Conservation (phyloP, 2,329 filamentous ascomycete genomes). For the Byssothecium circinans region DNA sequence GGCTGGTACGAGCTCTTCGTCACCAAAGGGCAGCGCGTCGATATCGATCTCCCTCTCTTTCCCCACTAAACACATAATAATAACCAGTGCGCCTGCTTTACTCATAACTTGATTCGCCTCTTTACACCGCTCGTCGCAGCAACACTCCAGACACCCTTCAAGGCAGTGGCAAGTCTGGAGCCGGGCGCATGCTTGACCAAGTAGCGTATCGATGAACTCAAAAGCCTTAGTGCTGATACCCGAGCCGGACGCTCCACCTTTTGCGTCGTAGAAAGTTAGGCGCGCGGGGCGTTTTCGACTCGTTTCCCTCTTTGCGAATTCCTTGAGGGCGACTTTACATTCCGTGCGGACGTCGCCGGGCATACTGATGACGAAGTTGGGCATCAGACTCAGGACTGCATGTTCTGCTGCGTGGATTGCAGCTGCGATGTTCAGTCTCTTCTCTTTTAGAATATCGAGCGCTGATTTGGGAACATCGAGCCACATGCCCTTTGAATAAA, state of each 20-base stretch:
- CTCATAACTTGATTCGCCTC: conserved; percentile 91
- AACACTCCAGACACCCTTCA: conserved; percentile 86
- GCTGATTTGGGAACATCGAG: conserved; percentile 81
- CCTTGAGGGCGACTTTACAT: conserved; percentile 86
- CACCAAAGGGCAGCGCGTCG: conserved; percentile 82
- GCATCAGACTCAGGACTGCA: conserved; percentile 81
- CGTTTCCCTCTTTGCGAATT: conserved; percentile 73
- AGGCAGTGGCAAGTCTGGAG: conserved; percentile 76
- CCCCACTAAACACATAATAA: conserved; percentile 74
- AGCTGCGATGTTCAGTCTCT: conserved; percentile 77
- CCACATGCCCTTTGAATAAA: conserved; percentile 90
- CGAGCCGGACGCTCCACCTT: conserved; percentile 79
- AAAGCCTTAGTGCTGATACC: conserved; percentile 93
- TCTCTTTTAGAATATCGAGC: conserved; percentile 73
- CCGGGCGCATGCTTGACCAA: conserved; percentile 73
- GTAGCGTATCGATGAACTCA: conserved; percentile 80
- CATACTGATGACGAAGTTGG: conserved; percentile 86
- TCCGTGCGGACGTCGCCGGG: conserved; percentile 92
- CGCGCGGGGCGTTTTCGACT: conserved; percentile 80
- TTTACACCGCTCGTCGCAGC: conserved; percentile 80
- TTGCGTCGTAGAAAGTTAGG: conserved; percentile 92
- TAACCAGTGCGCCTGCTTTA: conserved; percentile 81
- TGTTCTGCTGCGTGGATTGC: conserved; percentile 96
- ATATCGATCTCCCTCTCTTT: conserved; percentile 77
- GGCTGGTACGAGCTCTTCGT: conserved; percentile 66